Percentiles rank a stretch among this genome's conserved stretches.
Conservation (phyloP, 2,329 filamentous ascomycete species). For the Pseudocercospora pini-densiflorae region DNA sequence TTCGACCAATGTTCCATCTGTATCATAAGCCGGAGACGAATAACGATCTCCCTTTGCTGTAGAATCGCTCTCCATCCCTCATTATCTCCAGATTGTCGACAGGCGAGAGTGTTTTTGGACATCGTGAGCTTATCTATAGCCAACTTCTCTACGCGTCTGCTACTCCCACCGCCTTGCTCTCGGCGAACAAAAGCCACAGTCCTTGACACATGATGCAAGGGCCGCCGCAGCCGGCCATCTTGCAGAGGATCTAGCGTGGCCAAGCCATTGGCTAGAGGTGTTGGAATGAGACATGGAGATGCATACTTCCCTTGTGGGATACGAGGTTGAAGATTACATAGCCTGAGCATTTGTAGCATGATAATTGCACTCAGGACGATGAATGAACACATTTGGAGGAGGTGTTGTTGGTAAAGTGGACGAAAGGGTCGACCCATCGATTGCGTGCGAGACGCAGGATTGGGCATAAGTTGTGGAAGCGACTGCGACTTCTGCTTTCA, state of each 20-base stretch:
- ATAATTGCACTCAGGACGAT: not conserved
- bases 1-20: not conserved
- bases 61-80: not conserved
- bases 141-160: not conserved
- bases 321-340: not conserved
- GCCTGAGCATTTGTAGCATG: not conserved
- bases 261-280: not conserved
- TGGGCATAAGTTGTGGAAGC: not conserved
- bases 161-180: not conserved
- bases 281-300: not conserved
- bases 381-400: not conserved
- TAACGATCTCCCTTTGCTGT: not conserved
- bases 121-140: not conserved
- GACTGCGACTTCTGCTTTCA: slow-evolving; percentile 11
- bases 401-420: not conserved
- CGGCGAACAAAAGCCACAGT: not conserved
- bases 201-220: slow-evolving; percentile 2
- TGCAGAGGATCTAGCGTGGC: slow-evolving; percentile 5
- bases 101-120: not conserved
- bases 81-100: not conserved
- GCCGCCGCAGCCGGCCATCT: slow-evolving; percentile 7
- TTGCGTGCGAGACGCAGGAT: slow-evolving; percentile 5
- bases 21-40: slow-evolving; percentile 6
- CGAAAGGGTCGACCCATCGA: slow-evolving; percentile 4
- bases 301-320: not conserved